Conservation (phyloP, 2,329 filamentous ascomycete species). For the Cryphonectria naterciae region DNA sequence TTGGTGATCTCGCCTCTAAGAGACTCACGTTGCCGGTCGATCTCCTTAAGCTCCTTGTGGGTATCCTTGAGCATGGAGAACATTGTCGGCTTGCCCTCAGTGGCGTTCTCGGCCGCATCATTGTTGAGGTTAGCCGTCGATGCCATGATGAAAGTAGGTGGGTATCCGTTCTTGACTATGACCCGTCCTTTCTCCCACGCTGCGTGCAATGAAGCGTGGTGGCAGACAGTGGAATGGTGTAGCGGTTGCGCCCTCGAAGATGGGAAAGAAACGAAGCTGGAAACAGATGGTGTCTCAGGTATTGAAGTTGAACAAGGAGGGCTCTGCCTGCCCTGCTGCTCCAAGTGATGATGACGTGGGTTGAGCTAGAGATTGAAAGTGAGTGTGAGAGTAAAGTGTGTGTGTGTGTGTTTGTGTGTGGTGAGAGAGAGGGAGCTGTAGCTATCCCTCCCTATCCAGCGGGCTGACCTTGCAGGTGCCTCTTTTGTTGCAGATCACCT, state of each 20-base stretch:
- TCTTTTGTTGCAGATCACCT: not conserved
- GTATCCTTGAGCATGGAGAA: not conserved
- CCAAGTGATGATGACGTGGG: not conserved
- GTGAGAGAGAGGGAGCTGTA: not conserved
- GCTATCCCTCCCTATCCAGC: not conserved
- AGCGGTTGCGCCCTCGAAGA: too few species aligned
- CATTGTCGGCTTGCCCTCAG: not conserved
- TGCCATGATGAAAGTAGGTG: not conserved
- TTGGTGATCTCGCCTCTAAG: not conserved
- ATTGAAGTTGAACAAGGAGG: not conserved
- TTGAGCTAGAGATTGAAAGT: too few species aligned
- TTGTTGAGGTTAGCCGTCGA: not conserved
- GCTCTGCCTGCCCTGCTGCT: not conserved
- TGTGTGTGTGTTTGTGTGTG: not conserved
- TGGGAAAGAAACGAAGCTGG: not conserved
- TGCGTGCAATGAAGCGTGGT: not conserved
- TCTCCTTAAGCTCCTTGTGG: not conserved
- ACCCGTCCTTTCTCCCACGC: too few species aligned
- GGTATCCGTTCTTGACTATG: not conserved
- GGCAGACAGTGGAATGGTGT: not conserved
- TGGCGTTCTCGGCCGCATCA: not conserved
- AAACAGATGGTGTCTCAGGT: not conserved
- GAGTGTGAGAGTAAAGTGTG: too few species aligned
- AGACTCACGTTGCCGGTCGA: constrained; percentile 7
- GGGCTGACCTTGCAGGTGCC: not conserved